Evolutionary conservation across 495 filamentous ascomycete genomes (phyloP).

Genomic region (Achaetomiella virescens): DNA sequence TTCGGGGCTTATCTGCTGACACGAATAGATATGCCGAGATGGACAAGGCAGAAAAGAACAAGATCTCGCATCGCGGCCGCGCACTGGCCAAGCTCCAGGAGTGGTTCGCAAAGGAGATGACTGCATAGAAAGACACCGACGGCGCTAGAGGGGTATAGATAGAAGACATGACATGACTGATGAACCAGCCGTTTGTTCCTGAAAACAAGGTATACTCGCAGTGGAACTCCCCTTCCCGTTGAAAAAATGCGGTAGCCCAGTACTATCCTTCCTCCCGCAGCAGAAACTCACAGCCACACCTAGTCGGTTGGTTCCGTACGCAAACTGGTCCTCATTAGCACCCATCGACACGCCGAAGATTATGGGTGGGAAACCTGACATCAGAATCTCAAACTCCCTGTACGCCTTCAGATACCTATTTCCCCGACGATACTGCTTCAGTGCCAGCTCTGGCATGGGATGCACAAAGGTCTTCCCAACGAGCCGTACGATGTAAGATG

Average conservation of each 20-base stretch:
- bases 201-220: not conserved
- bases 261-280: too few relatives aligned
- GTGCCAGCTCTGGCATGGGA: slow-evolving; percentile 45
- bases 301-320: not conserved
- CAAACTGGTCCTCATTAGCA: not conserved
- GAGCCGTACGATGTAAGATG: slow-evolving; percentile 53
- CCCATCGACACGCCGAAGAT: not conserved
- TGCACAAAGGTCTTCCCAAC: slow-evolving; percentile 41
- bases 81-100: slow-evolving; percentile 77
- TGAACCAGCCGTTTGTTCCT: not conserved
- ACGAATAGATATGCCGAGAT: slow-evolving; percentile 75
- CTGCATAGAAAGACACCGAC: slow-evolving; percentile 13
- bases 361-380: slow-evolving; percentile 43
- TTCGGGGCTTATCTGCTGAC: slow-evolving; percentile 1
- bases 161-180: not conserved
- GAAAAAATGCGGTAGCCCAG: not conserved
- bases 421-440: slow-evolving; percentile 68
- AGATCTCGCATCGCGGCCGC: slow-evolving; percentile 80
- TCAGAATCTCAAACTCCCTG: slow-evolving; percentile 69
- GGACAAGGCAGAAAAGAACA: slow-evolving; percentile 87
- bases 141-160: not conserved
- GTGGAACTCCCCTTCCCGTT: not conserved
- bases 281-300: not conserved
- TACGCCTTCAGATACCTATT: slow-evolving; percentile 61
- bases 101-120: slow-evolving; percentile 62